Base-by-base conservation (phyloP, 495 filamentous ascomycete genomes). In the Penicillium silybi region DNA sequence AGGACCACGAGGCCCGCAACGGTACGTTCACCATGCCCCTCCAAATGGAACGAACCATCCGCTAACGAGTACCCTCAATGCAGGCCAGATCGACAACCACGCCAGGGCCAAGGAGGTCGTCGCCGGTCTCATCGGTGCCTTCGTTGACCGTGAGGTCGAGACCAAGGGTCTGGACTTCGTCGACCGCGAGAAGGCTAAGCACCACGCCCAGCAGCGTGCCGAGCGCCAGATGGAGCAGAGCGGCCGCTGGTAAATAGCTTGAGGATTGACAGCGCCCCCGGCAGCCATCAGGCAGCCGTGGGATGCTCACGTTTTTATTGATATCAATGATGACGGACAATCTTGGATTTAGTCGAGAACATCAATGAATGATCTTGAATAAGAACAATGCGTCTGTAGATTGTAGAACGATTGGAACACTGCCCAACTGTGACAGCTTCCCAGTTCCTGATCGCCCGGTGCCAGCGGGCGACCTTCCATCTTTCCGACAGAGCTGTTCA, bases 111-210 rank as follows among this genome's bases (percentile, higher is more conserved):
- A 89, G 76, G 86, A 89, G 68, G 54, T 86, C 39, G 35, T 90
- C 10, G 86, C 81, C 46, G 85, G 82, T 52, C 63, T 87, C 40
- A 85, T 82, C 34, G 86, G 79, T 48, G 85, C 78, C 41, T 85
- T 89, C 69, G 80, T 87, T 55, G 87, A 89, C 72, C 85, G 83
- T 62, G 71, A 88, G 34, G 66, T 82, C 64, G 85, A 89, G 80
- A 85, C 79, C 64, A 86, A 85, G 77, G 85, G 85, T n/a, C 70
- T 84, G 25, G 81, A 87, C 71, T 81, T 72, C 53, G 61, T 84
- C 55, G 86, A 90, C 70, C 70, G 76, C 15, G 85, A 89, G 76
- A 76, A 78, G 72, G 81, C 84, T 44, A 86, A 85, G 70, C 73
- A 67, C 43, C 73, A 86, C 32, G 85, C 87, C 39, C 72, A 76